Conservation (phyloP, 2,329 filamentous ascomycete species). For the Rhexocercosporidium sp. region DNA sequence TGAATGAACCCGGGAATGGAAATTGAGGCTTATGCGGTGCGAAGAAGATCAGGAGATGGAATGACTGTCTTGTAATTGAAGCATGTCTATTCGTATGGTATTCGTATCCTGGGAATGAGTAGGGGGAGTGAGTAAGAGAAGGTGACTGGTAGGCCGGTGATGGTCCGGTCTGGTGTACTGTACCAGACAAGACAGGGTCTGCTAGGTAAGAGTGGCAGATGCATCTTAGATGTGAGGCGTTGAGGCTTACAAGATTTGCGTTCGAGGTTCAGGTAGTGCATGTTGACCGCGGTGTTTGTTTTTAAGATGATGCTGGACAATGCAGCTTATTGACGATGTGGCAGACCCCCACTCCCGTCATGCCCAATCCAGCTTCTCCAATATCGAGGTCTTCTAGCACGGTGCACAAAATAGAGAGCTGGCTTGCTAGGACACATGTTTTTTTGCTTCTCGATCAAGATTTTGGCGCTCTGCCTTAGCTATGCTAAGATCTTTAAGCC, state of each 20-base stretch:
- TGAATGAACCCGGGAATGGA: constrained; percentile 4
- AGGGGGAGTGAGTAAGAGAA: no score
- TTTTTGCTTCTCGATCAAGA: background rate
- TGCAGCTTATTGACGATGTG: background rate
- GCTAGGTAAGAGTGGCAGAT: background rate
- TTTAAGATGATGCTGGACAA: background rate
- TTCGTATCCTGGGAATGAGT: background rate
- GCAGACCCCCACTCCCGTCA: background rate
- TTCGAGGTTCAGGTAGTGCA: background rate
- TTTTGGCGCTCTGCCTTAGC: background rate
- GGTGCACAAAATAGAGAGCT: background rate
- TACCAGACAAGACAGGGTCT: background rate
- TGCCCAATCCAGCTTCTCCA: background rate
- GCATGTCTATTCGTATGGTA: background rate
- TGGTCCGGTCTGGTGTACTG: background rate
- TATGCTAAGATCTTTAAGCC: background rate
- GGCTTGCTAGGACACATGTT: background rate
- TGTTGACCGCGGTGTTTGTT: background rate
- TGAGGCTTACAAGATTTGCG: constrained; percentile 12
- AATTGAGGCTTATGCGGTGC: constrained; percentile 4
- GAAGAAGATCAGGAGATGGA: background rate
- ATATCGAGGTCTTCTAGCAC: background rate
- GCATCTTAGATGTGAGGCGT: constrained; percentile 2
- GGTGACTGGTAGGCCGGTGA: background rate
- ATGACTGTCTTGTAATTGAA: background rate